These are phyloP conservation scores for Haplographium delicatum DNA, from an alignment of 495 filamentous ascomycete genomes.

Conservation along the genomic window DNA sequence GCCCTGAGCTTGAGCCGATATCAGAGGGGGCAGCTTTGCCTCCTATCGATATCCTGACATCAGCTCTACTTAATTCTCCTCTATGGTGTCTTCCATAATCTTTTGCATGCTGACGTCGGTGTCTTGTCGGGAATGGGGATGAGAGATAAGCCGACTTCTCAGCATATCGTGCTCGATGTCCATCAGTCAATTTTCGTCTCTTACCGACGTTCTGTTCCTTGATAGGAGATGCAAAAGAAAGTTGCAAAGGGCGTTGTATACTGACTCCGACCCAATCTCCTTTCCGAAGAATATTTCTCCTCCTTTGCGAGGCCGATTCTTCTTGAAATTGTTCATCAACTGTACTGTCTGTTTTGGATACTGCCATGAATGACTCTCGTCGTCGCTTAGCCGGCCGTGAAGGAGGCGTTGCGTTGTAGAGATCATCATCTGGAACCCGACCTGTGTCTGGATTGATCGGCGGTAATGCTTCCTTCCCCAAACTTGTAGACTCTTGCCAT, in stretches of 20 bases:
- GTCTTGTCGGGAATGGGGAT: slow-evolving; percentile 5
- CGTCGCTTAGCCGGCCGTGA: slow-evolving; percentile 4
- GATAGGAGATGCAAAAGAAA: slow-evolving; percentile 12
- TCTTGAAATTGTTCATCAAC: not conserved
- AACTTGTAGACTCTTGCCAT: not conserved
- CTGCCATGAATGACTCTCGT: not conserved
- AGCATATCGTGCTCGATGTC: slow-evolving; percentile 15
- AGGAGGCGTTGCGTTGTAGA: slow-evolving; percentile 20
- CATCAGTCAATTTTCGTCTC: slow-evolving; percentile 14
- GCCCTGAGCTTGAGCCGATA: slow-evolving; percentile 20
- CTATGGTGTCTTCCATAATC: not conserved
- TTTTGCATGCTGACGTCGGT: not conserved
- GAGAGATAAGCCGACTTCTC: slow-evolving; percentile 1
- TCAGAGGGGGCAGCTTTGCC: slow-evolving; percentile 15
- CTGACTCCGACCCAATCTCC: slow-evolving; percentile 24
- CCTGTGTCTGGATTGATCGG: not conserved
- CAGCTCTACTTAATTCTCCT: not conserved
- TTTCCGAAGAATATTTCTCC: slow-evolving; percentile 19
- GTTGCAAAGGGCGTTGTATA: slow-evolving; percentile 16
- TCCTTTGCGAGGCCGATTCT: slow-evolving; percentile 11
- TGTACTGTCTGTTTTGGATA: not conserved
- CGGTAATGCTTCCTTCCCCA: not conserved
- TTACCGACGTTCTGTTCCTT: slow-evolving; percentile 20
- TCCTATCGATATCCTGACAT: slow-evolving; percentile 25
- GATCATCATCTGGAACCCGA: slow-evolving; percentile 9